These are phyloP conservation scores for Cytospora piceicola DNA, from an alignment of 2,329 filamentous ascomycete species.

Conservation along the genomic window DNA sequence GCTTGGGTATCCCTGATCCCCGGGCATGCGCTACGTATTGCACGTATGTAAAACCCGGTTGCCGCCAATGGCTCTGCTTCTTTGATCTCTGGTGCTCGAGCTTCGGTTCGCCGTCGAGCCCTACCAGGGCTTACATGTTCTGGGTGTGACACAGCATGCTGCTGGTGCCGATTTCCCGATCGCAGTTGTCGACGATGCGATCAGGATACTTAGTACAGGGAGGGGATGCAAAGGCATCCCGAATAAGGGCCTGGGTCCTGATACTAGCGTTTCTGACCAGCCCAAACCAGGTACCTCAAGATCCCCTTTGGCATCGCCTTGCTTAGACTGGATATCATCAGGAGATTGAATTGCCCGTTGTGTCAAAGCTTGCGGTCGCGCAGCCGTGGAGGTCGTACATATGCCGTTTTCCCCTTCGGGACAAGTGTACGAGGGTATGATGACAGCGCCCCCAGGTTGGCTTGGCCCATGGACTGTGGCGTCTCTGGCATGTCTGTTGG, in stretches of 20 bases:
- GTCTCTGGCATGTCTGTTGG: neutral
- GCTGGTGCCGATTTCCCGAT: constrained; percentile 19
- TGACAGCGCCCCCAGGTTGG: neutral
- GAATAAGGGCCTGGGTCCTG: constrained; percentile 6
- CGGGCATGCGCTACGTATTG: neutral
- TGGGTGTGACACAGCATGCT: constrained; percentile 19
- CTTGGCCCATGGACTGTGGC: neutral
- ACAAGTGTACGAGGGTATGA: neutral
- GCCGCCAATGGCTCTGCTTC: neutral
- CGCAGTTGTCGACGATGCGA: constrained; percentile 11
- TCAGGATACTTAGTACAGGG: constrained; percentile 2
- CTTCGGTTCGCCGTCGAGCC: neutral
- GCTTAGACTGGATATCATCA: neutral
- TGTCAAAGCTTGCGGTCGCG: neutral
- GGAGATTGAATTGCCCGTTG: neutral
- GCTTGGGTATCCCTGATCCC: neutral
- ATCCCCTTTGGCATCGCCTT: neutral
- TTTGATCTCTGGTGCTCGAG: neutral
- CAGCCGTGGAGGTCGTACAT: neutral
- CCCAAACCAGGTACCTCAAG: neutral
- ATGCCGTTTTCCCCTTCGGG: neutral
- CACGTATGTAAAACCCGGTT: neutral
- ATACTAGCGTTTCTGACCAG: constrained; percentile 6
- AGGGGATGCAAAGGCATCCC: constrained; percentile 9
- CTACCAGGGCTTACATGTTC: constrained; percentile 6